Conservation (phyloP, 2,329 filamentous ascomycete species). For the Alternaria postmessia region DNA sequence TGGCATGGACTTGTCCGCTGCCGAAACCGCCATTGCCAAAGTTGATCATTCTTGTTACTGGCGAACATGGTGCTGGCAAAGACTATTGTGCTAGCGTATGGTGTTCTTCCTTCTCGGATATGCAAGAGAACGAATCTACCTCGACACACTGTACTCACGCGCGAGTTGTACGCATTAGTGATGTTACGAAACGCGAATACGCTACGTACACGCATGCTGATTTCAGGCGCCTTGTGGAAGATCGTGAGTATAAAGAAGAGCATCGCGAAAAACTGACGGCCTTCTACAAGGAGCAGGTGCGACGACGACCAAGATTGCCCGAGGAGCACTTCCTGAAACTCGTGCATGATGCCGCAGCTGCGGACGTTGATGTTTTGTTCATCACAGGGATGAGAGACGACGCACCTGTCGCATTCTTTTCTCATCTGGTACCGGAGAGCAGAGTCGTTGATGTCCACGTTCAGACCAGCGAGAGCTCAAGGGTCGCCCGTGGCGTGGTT, state of each 20-base stretch:
- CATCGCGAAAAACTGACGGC: constrained; percentile 62
- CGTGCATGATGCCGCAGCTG: constrained; percentile 49
- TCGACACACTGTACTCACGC: neutral
- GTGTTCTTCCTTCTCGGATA: constrained; percentile 53
- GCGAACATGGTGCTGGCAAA: constrained; percentile 65
- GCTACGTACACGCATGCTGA: constrained; percentile 60
- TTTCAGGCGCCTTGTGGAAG: constrained; percentile 56
- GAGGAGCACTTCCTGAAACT: constrained; percentile 52
- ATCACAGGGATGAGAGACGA: constrained; percentile 71
- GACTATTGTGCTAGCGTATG: constrained; percentile 66
- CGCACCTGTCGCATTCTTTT: constrained; percentile 63
- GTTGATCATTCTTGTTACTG: constrained; percentile 60
- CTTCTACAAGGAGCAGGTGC: constrained; percentile 61
- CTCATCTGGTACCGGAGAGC: constrained; percentile 62
- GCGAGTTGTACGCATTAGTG: constrained; percentile 51
- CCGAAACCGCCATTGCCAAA: constrained; percentile 41
- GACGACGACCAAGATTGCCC: constrained; percentile 55
- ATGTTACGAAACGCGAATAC: constrained; percentile 66
- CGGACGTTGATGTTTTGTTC: constrained; percentile 61
- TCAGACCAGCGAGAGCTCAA: constrained; percentile 49
- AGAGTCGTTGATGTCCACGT: constrained; percentile 65
- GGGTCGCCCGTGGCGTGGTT: constrained; percentile 49
- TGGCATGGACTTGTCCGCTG: constrained; percentile 66
- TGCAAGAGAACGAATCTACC: constrained; percentile 24
- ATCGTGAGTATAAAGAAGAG: constrained; percentile 69